Base-by-base conservation (phyloP, 306 rosid species). In the Acacia melanoxylon region DNA sequence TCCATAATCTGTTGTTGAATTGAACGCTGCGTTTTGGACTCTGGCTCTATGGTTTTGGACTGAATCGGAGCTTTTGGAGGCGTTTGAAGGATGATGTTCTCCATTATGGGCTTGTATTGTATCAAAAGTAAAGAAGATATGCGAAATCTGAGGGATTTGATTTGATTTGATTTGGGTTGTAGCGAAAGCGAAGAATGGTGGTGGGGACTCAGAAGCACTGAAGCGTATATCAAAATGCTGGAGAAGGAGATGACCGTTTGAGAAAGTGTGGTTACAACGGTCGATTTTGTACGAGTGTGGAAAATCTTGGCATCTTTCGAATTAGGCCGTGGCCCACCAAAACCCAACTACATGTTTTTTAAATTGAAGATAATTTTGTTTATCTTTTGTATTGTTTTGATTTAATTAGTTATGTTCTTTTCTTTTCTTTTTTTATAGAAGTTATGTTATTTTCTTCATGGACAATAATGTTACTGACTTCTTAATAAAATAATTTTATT, bases 21-120 rank as follows among this genome's bases (percentile, higher is more conserved):
- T 17, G 88, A 86, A 24, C 83, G 54, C 59, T 92, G 91, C 22
- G 92, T 84, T 83, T 76, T 82, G 83, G 86, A 85, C 35, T 91
- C 88, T 33, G 80, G 29, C 1, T 75, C 78, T 0, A 61, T 1
- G 25, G 45, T 41, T 72, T 73, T 83, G 0, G 86, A n/a, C 77
- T 85, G 86, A 73, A 76, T 59, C 42, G 92, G 89, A 22, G 73
- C 68, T 76, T 79, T 31, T 31, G 83, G 81, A 68, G 83, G 88
- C 13, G 82, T 54, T 59, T 76, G 80, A 15, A 78, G 82, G 80
- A 58, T 29, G 69, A 58, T 35, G 72, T 56, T 87, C 83, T 29
- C 42, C 69, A 63, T 63, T 37, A 5, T 37, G 37, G 68, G 54
- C 7, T 14, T 48, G 46, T 44, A 37, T 37, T 42, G 49, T 45